phyloP scores from a whole-genome alignment of 2,329 filamentous ascomycete species.

The Talaromyces sp. region DNA sequence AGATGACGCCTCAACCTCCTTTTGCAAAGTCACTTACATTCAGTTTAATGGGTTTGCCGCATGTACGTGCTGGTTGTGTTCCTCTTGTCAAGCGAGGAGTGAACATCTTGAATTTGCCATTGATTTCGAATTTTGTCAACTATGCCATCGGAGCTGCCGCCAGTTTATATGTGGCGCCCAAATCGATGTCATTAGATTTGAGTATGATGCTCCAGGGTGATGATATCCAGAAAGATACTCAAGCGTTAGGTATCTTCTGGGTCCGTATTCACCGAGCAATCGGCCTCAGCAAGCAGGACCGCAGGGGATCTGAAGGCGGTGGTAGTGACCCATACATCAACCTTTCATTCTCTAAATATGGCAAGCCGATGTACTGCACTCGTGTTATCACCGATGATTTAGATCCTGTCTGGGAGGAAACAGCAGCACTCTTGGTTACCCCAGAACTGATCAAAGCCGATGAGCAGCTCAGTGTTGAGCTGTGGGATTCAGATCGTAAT shows the following conservation, averaged over 20 bases:
- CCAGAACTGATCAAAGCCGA: conserved; percentile 88
- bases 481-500: conserved; percentile 93
- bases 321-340: conserved; percentile 96
- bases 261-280: conserved; percentile 84
- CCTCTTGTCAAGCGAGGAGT: conserved; percentile 89
- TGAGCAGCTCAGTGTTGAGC: conserved; percentile 86
- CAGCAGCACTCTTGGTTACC: conserved; percentile 78
- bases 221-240: conserved; percentile 79
- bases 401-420: conserved; percentile 90
- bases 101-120: conserved; percentile 83
- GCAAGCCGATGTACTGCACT: conserved; percentile 96
- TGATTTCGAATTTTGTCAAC: conserved; percentile 96
- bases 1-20: conserved; percentile 84
- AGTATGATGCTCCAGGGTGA: conserved; percentile 88
- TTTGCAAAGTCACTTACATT: conserved; percentile 91
- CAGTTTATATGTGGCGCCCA: conserved; percentile 89
- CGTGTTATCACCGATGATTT: conserved; percentile 92
- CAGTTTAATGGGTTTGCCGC: conserved; percentile 89
- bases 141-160: conserved; percentile 85
- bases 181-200: conserved; percentile 88
- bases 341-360: conserved; percentile 90
- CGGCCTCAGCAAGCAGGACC: conserved; percentile 88
- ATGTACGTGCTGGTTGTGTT: conserved; percentile 82
- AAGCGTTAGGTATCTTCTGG: conserved; percentile 85
- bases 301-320: conserved; percentile 74